These are phyloP conservation scores for Kuraishia piskuri DNA, from an alignment of 805 yeast genomes.

Conservation along the genomic window DNA sequence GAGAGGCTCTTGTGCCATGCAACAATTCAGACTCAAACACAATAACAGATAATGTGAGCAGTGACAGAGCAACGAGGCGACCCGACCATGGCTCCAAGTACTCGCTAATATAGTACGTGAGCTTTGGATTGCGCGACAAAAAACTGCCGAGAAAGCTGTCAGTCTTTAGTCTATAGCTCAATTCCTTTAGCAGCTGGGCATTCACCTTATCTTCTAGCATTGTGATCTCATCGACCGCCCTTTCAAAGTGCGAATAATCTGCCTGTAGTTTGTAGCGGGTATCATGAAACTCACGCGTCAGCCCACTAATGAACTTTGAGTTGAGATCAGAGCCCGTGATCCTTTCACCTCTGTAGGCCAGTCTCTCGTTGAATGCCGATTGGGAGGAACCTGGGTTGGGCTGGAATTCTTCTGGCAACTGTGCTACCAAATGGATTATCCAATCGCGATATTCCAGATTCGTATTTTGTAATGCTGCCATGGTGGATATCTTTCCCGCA, in stretches of 20 bases:
- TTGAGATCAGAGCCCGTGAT: constrained; percentile 4
- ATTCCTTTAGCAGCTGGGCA: constrained; percentile 25
- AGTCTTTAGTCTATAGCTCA: constrained; percentile 20
- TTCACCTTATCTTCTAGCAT: constrained; percentile 50
- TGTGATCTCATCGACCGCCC: constrained; percentile 37
- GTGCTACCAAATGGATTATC: constrained; percentile 48
- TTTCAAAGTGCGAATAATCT: constrained; percentile 47
- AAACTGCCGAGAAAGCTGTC: constrained; percentile 17
- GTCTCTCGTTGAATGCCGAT: constrained; percentile 23
- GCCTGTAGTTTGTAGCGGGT: constrained; percentile 46
- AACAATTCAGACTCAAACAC: constrained; percentile 68
- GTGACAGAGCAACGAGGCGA: constrained; percentile 31
- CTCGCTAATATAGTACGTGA: constrained; percentile 31
- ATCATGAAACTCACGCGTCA: constrained; percentile 43
- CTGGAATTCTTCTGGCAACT: constrained; percentile 26
- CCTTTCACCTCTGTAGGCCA: constrained; percentile 17
- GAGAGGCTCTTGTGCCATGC: constrained; percentile 58
- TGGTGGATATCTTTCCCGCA: constrained; percentile 46
- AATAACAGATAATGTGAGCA: constrained; percentile 38
- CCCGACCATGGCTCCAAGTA: constrained; percentile 37
- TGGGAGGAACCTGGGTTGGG: constrained; percentile 2
- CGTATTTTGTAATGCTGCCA: constrained; percentile 37
- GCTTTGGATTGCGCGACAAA: constrained; percentile 27
- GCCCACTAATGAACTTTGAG: constrained; percentile 3
- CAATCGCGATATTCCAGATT: constrained; percentile 47